A percentile compares a stretch with the other conserved stretches of the same genome.
Conservation (phyloP, 805 yeast genomes). For the Starmerella bombicola region DNA sequence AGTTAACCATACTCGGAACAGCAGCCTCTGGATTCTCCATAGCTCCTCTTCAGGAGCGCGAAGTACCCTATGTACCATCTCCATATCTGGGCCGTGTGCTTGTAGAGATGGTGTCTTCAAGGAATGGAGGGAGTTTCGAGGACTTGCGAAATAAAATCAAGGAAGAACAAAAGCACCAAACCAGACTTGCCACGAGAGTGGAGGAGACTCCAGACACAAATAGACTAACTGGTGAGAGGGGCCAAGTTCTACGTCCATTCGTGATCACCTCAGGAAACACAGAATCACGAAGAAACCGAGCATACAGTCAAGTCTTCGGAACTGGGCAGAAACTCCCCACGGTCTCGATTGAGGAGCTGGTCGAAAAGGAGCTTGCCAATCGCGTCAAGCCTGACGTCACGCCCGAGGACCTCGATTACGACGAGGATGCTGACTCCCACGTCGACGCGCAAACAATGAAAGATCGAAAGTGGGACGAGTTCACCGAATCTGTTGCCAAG, state of each 20-base stretch:
- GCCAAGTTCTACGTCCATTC: constrained; percentile 75
- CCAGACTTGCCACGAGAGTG: constrained; percentile 2
- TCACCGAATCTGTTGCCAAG: constrained; percentile 68
- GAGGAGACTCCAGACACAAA: background rate
- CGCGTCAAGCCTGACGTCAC: constrained; percentile 39
- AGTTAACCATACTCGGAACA: constrained; percentile 7
- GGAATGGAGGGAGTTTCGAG: constrained; percentile 2
- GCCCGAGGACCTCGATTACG: constrained; percentile 22
- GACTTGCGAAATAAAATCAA: background rate
- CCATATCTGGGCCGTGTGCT: background rate
- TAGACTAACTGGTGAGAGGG: constrained; percentile 35
- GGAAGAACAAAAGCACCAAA: background rate
- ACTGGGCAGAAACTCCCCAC: constrained; percentile 90
- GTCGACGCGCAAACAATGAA: constrained; percentile 59
- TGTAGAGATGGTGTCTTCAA: background rate
- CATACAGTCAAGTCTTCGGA: constrained; percentile 61
- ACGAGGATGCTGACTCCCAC: constrained; percentile 51
- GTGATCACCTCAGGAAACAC: constrained; percentile 35
- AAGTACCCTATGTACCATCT: constrained; percentile 6
- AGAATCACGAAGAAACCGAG: constrained; percentile 34
- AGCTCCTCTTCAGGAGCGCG: constrained; percentile 2
- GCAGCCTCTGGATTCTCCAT: constrained; percentile 2
- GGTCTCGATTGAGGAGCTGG: constrained; percentile 83
- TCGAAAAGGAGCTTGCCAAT: constrained; percentile 71
- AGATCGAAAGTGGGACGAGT: constrained; percentile 85